Evolutionary conservation across 116 monocot species (phyloP), one percentile per base, ranked within the genome.

Genomic region (Iris pallida): DNA sequence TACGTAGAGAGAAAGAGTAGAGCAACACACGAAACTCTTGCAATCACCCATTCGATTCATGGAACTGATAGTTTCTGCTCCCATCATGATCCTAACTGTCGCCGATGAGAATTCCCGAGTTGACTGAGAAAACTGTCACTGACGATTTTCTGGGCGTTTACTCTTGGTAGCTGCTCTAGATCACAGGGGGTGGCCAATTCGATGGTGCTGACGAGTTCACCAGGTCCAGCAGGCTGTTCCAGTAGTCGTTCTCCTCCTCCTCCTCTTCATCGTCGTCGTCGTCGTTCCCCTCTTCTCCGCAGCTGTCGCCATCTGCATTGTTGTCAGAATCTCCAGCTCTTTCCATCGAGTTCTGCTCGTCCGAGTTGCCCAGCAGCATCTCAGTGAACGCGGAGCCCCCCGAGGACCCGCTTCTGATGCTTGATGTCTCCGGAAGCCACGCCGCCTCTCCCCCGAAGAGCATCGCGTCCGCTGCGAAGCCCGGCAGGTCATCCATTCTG

Each of bases 151-250:
- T 30, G 30, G 30, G 30, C n/a, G n/a, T n/a, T n/a, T n/a, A n/a
- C n/a, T n/a, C n/a, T n/a, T n/a, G n/a, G n/a, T n/a, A n/a, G n/a
- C n/a, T n/a, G n/a, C n/a, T 57, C 16, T 62, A 62, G 43, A 62
- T 15, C n/a, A n/a, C 45, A 13, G 62, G 16, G n/a, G 62, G 62
- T 45, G 44, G 62, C 45, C 20, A 62, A 45, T 15, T 45, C 45
- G 62, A 44, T n/a, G 62, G 62, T 0, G 62, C 45, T 16, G 62
- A 7, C n/a, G 18, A 45, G 45, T 62, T 62, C n/a, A 62, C 45
- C 62, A 62, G 16, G 15, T 62, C 45, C 7, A 62, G 16, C 15
- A 62, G 16, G 62, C 45, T 16, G 45, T 45, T 62, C 62, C 62
- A 45, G 20, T 62, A 62, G 45, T 45, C 16, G 20, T 64, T 12